phyloP scores from a whole-genome alignment of 352 stramenopile genomes.

The Pythium insidiosum region DNA sequence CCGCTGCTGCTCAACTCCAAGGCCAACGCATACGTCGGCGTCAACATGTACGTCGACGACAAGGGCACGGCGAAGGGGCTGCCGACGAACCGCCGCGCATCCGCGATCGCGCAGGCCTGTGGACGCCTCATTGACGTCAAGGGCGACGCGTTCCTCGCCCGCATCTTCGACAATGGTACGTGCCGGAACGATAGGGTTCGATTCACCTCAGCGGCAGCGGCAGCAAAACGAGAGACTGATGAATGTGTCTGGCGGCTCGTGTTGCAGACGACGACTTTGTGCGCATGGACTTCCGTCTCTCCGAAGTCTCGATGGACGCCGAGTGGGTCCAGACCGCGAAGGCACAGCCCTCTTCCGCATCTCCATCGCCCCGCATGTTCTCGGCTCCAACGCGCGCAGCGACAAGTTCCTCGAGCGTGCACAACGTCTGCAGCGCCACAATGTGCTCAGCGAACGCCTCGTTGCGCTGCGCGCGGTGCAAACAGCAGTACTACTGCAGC shows the following conservation, averaged over 20 bases:
- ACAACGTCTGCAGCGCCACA: constrained; percentile 55
- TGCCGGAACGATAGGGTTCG: too few species aligned
- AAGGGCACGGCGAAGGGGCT: constrained; percentile 84
- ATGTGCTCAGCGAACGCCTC: constrained; percentile 63
- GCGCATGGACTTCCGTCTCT: constrained; percentile 73
- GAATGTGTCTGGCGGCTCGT: too few species aligned
- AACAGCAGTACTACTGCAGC: constrained; percentile 80
- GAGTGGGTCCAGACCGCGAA: constrained; percentile 66
- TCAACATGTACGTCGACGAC: constrained; percentile 90
- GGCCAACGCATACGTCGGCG: constrained; percentile 53
- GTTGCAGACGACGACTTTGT: constrained; percentile 70
- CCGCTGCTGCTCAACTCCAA: constrained; percentile 79
- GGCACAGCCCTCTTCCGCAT: constrained; percentile 26
- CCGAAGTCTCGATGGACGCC: constrained; percentile 50
- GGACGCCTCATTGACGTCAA: constrained; percentile 80
- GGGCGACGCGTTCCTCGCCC: constrained; percentile 83
- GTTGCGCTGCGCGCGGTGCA: constrained; percentile 77
- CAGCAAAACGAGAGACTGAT: too few species aligned
- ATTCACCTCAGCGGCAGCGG: too few species aligned
- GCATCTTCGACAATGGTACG: constrained; percentile 82
- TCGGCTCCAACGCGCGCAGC: constrained; percentile 20
- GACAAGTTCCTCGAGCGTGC: constrained; percentile 16
- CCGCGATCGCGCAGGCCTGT: constrained; percentile 72
- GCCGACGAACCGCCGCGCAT: constrained; percentile 68
- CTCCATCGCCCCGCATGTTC: constrained; percentile 17